A percentile compares a stretch with the other conserved stretches of the same genome.
Conservation (phyloP, 129 eudicot species). For the Flaveria brownii region DNA sequence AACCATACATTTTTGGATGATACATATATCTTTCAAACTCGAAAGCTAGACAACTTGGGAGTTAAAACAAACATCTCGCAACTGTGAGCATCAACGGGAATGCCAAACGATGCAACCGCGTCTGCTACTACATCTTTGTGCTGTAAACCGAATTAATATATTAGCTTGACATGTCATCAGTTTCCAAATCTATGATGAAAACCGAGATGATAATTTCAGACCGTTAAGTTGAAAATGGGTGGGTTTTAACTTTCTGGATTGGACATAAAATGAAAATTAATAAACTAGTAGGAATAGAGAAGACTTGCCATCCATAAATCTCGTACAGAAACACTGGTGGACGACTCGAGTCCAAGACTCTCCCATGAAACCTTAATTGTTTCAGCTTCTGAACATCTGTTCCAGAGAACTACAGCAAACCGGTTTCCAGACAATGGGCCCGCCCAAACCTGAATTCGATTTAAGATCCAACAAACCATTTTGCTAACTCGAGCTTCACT, state of each 20-base stretch:
- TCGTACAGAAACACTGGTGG: slow-evolving; percentile 54
- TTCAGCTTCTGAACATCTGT: slow-evolving; percentile 62
- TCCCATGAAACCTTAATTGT: slow-evolving; percentile 67
- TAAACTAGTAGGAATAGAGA: background rate
- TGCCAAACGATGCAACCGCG: slow-evolving; percentile 54
- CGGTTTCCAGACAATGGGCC: slow-evolving; percentile 81
- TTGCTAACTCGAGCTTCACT: background rate
- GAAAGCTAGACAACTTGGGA: slow-evolving; percentile 46
- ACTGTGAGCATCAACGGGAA: slow-evolving; percentile 67
- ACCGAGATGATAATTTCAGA: background rate
- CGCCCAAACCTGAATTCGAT: slow-evolving; percentile 77
- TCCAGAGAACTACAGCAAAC: slow-evolving; percentile 71
- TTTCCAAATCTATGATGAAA: background rate
- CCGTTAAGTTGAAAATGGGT: background rate
- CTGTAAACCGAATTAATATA: slow-evolving; percentile 38
- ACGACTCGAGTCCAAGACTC: slow-evolving; percentile 68
- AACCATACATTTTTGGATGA: background rate
- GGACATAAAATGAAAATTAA: background rate
- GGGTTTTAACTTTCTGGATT: background rate
- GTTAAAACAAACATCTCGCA: slow-evolving; percentile 80
- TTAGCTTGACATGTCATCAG: slow-evolving; percentile 14
- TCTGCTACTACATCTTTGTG: slow-evolving; percentile 51
- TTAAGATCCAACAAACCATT: background rate
- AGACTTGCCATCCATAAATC: slow-evolving; percentile 86
- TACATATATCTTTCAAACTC: slow-evolving; percentile 17